Evolutionary conservation across 768 basidiomycete genomes (phyloP).

Genomic region (Strobilomyces echinocephalus): DNA sequence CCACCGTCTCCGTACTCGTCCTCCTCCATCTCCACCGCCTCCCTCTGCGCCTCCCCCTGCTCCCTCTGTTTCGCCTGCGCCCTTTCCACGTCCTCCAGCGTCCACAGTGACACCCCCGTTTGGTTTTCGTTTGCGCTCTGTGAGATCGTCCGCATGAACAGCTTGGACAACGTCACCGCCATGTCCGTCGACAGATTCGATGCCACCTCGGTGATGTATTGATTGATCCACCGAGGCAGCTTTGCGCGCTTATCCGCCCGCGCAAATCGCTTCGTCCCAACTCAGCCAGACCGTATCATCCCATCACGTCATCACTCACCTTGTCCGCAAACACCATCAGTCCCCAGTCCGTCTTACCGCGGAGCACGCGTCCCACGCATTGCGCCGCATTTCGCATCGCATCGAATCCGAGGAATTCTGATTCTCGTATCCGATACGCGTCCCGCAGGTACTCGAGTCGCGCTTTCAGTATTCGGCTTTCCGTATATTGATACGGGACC

Average conservation of each 20-base stretch:
- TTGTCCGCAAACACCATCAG: constrained; percentile 99
- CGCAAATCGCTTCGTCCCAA: constrained; percentile 75
- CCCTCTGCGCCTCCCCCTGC: constrained; percentile 40
- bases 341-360: constrained; percentile 99
- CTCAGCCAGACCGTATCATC: not conserved
- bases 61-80: constrained; percentile 79
- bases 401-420: constrained; percentile 97
- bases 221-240: constrained; percentile 97
- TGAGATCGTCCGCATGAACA: constrained; percentile 98
- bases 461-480: constrained; percentile 94
- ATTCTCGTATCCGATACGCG: constrained; percentile 95
- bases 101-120: constrained; percentile 94
- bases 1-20: constrained; percentile 68
- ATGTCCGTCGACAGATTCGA: constrained; percentile 98
- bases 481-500: constrained; percentile 96
- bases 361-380: constrained; percentile 94
- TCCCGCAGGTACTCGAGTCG: constrained; percentile 97
- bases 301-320: constrained; percentile 39
- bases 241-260: constrained; percentile 92
- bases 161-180: constrained; percentile 89
- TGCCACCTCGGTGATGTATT: constrained; percentile 97
- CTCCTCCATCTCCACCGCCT: constrained; percentile 34
- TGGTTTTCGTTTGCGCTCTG: constrained; percentile 96
- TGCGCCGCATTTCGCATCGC: constrained; percentile 99
- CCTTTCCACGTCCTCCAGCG: constrained; percentile 83